These are phyloP conservation scores for Pseudognaphalium luteoalbum DNA, from an alignment of 129 eudicot species.

Conservation along the genomic window DNA sequence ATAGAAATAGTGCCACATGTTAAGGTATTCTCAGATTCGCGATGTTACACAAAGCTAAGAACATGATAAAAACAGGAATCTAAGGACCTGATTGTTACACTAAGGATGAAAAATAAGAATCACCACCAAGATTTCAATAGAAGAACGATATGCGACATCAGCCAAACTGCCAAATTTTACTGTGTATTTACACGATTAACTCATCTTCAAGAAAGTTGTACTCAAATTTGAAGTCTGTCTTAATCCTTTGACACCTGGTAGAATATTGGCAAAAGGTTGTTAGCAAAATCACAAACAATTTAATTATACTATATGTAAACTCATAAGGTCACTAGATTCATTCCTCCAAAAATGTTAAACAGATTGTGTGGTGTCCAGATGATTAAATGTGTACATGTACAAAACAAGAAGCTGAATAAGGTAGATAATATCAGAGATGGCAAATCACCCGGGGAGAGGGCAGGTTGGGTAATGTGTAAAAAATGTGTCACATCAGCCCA, in stretches of 20 bases:
- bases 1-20: conserved; percentile 1
- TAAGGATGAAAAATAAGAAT: conserved; percentile 5
- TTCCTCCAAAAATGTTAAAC: not conserved
- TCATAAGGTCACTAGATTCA: not conserved
- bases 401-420: not conserved
- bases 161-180: conserved; percentile 5
- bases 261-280: not conserved
- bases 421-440: not conserved
- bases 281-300: not conserved
- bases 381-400: not conserved
- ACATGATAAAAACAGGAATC: conserved; percentile 8
- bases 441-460: not conserved
- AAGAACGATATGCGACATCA: not conserved
- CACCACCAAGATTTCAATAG: conserved; percentile 15
- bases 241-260: conserved; percentile 93
- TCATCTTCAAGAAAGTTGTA: conserved; percentile 97
- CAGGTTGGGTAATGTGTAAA: not conserved
- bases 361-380: not conserved
- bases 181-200: conserved; percentile 55
- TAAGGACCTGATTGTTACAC: conserved; percentile 18
- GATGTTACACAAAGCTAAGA: conserved; percentile 16
- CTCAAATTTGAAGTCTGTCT: conserved; percentile 88
- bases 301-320: not conserved
- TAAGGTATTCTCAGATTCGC: conserved; percentile 4
- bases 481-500: not conserved